These are phyloP conservation scores for Apiotrichum domesticum DNA, from an alignment of 1,284 basidiomycete genomes.

Conservation along the genomic window DNA sequence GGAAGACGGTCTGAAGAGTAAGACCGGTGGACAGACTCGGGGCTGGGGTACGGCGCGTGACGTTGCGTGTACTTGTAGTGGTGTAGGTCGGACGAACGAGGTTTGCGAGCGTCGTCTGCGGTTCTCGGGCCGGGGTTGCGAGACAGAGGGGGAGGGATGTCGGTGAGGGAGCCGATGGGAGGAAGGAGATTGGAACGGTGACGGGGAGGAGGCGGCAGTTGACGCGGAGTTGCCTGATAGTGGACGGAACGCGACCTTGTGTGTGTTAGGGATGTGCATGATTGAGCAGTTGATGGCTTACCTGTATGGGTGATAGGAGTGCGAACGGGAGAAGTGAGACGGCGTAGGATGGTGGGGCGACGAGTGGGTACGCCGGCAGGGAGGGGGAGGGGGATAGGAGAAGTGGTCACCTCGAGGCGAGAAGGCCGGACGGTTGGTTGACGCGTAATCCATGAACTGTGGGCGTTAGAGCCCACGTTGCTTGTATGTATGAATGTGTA, in stretches of 20 bases:
- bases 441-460: conserved; percentile 8
- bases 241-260: not conserved
- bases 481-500: not conserved
- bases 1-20: not conserved
- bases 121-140: not conserved
- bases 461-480: conserved; percentile 15
- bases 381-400: not conserved
- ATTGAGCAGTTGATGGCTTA: not conserved
- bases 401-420: not conserved
- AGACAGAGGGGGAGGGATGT: not conserved
- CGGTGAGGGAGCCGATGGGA: conserved; percentile 1
- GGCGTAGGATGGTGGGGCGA: not conserved
- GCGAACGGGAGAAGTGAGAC: not conserved
- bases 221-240: not conserved
- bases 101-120: not conserved
- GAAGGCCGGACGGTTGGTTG: not conserved
- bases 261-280: not conserved
- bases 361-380: not conserved
- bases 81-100: not conserved
- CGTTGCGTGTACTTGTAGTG: not conserved
- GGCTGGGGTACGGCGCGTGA: not conserved
- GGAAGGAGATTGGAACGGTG: conserved; percentile 1
- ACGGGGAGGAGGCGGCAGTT: not conserved
- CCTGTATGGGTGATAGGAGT: conserved; percentile 5
- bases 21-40: not conserved